Evolutionary conservation across 176 grass and related monocot species (phyloP), one percentile per base, ranked within the genome.

Genomic region (Carex myosuroides): DNA sequence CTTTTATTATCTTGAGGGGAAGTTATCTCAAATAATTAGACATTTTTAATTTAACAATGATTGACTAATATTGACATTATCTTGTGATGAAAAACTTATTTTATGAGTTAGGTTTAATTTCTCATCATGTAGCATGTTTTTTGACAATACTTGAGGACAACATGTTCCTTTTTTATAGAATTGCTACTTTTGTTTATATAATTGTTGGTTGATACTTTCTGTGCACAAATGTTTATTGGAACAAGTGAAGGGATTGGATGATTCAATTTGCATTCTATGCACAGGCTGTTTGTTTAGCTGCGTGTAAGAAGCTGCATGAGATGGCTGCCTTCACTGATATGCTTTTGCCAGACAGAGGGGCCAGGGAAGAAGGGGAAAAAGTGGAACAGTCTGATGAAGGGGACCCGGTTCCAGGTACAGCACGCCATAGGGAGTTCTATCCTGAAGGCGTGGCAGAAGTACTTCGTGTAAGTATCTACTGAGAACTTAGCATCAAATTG

Each of bases 231-330:
- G 10, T 68, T 55, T 39, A 61, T 74, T 59, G 70, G 65, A 72
- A 71, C 13, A 13, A 83, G 16, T n/a, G 82, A 56, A 77, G 48
- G 21, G 32, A 48, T 8, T 77, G 20, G 21, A 76, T 77, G 30
- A 56, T 77, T 50, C 56, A 55, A 33, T 77, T 77, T 77, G 22
- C 11, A 3, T 32, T 89, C 14, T 85, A 46, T 80, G 17, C 84
- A 79, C 76, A 98, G 96, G 93, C 93, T 91, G 93, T 99, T 87
- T 99, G 91, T 87, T 95, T 99, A 79, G 91, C 93, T 89, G 96
- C 92, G 30, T 99, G 96, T 86, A 99, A 95, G 89, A 99, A 99
- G 85, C 85, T 99, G 67, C 96, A 99, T 91, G 96, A 99, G 88
- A 99, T 94, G 96, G 93, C 88, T 61, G 96, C 96, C 21, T 99